These are phyloP conservation scores for Batrachochytrium dendrobatidis DNA, from an alignment of 371 early-diverging fungal species.

Conservation along the genomic window DNA sequence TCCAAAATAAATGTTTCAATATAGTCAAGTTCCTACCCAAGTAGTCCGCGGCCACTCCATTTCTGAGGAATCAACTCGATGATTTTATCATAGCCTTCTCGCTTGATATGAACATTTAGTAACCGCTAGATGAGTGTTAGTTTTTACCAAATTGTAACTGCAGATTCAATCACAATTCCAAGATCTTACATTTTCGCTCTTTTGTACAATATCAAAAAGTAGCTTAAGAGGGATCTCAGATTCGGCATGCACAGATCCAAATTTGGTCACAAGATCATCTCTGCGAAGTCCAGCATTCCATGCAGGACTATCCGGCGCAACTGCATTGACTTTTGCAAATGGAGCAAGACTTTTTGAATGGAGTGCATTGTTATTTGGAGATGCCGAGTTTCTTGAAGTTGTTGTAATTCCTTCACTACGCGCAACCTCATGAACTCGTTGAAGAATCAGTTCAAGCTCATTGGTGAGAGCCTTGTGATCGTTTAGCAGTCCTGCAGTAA, in stretches of 20 bases:
- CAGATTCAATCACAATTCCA: no score
- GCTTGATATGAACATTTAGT: no score
- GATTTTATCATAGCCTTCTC: no score
- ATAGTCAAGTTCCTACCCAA: constrained; percentile 59
- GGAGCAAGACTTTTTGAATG: constrained; percentile 22
- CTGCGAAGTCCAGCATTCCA: constrained; percentile 53
- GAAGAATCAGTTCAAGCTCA: constrained; percentile 60
- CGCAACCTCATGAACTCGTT: constrained; percentile 50
- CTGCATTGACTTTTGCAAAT: constrained; percentile 73
- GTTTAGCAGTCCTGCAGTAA: constrained; percentile 46
- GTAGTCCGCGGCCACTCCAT: constrained; percentile 69
- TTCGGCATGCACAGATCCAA: constrained; percentile 18
- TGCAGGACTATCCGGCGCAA: constrained; percentile 79
- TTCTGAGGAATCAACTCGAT: constrained; percentile 50
- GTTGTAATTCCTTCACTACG: background rate
- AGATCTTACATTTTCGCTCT: constrained; percentile 48
- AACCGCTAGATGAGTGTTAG: no score
- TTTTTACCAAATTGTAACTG: no score
- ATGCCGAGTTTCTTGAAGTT: constrained; percentile 5
- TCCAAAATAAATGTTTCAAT: no score
- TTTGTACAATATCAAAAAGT: constrained; percentile 46
- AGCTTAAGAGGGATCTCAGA: constrained; percentile 46
- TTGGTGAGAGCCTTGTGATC: constrained; percentile 63
- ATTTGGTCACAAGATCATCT: constrained; percentile 51
- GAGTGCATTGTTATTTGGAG: background rate